Base-by-base conservation (phyloP, 441 rosid genomes). In the Capsella rubella region DNA sequence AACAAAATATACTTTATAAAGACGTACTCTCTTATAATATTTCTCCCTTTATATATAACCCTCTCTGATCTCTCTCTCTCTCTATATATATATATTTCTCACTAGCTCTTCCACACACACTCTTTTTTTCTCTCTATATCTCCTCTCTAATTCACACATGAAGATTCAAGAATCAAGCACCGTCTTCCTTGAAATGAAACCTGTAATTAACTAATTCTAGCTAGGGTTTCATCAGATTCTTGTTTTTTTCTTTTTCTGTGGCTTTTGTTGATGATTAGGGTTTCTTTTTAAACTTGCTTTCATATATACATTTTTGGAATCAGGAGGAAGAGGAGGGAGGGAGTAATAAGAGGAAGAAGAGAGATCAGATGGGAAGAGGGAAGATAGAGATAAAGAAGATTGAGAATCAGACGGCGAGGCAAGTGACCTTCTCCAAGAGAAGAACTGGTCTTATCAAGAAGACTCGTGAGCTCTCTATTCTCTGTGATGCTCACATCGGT, bases 401-500 rank as follows among this genome's bases (percentile, higher is more conserved):
- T 25, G 77, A 77, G 59, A 77, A 77, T 59, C 69, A 62, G 49
- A 77, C 77, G 8, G 62, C 80, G 1, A 77, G 80, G 5, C 80
- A 77, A 77, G 80, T 77, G 57, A 77, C 80, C 10, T 77, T 71
- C 64, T 77, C 73, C 50, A 77, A 77, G 69, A 77, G 80, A 53
- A 66, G 80, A 77, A 77, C 27, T 64, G 80, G 80, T 64, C 76
- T 77, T 64, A 65, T 77, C 11, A 77, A 77, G 77, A 77, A 77
- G 64, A 71, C 80, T 58, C 64, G 53, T 15, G 80, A 76, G 40
- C 80, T 76, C 39, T 57, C 80, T 64, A 76, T 77, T 66, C 77
- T 77, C 11, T 77, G 80, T 3, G 80, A 77, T 5, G 80, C 80
- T 77, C 73, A 77, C 60, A 71, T 77, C 46, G 80, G 77, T 59